These are phyloP conservation scores for Paecilomyces formosus DNA, from an alignment of 2,329 filamentous ascomycete genomes.

Conservation along the genomic window DNA sequence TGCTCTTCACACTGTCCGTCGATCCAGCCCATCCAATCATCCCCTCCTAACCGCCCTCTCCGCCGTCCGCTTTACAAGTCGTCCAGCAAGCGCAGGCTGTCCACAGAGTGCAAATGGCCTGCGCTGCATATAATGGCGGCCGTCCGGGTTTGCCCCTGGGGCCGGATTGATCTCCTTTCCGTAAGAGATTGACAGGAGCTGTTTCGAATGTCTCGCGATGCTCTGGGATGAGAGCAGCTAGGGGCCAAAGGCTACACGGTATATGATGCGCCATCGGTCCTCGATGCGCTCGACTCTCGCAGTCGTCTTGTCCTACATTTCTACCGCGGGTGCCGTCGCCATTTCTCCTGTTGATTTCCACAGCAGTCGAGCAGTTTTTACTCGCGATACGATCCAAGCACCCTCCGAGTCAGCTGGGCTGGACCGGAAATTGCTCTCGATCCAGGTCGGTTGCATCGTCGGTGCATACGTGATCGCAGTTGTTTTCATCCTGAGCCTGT, in stretches of 20 bases:
- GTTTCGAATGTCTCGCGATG: constrained; percentile 13
- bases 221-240: constrained; percentile 11
- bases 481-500: constrained; percentile 60
- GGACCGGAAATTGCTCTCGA: constrained; percentile 61
- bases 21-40: constrained; percentile 12
- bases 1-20: constrained; percentile 18
- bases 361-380: constrained; percentile 26
- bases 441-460: constrained; percentile 75
- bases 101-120: background rate
- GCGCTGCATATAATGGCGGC: background rate
- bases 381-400: constrained; percentile 54
- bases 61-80: constrained; percentile 11
- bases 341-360: constrained; percentile 13
- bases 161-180: constrained; percentile 4
- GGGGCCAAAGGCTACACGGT: constrained; percentile 8
- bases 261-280: background rate
- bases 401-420: constrained; percentile 52
- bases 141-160: background rate
- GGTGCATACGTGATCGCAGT: constrained; percentile 75
- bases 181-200: constrained; percentile 20
- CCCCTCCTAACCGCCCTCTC: constrained; percentile 11
- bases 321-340: constrained; percentile 10
- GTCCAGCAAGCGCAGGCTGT: background rate
- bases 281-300: background rate
- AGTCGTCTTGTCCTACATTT: constrained; percentile 5